Percentiles rank a stretch among this genome's conserved stretches.
Evolutionary conservation across 805 yeast genomes (phyloP).

Genomic region (Cyberlindnera mrakii): DNA sequence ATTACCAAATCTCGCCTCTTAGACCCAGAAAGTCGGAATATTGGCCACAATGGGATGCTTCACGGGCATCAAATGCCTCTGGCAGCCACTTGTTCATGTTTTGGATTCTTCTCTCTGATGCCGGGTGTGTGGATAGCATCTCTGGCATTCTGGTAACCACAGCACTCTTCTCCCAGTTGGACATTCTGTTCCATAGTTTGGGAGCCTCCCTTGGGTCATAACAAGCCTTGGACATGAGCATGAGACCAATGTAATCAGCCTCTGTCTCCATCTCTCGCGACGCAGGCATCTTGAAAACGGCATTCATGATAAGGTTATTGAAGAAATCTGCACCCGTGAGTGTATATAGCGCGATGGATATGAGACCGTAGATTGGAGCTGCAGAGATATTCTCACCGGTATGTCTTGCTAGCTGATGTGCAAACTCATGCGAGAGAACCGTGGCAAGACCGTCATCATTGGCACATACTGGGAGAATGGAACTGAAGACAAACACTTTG

Average conservation of each 20-base stretch:
- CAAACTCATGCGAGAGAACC: constrained; percentile 86
- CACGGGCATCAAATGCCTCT: constrained; percentile 27
- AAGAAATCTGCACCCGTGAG: constrained; percentile 54
- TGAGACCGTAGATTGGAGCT: constrained; percentile 60
- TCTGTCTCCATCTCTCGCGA: constrained; percentile 93
- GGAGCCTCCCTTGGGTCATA: constrained; percentile 73
- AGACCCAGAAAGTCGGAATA: constrained; percentile 10
- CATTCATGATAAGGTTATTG: constrained; percentile 45
- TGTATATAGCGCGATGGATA: constrained; percentile 49
- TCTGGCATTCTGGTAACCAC: constrained; percentile 38
- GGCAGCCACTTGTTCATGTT: constrained; percentile 69
- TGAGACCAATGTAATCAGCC: constrained; percentile 91
- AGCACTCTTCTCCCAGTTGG: constrained; percentile 36
- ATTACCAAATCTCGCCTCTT: constrained; percentile 3
- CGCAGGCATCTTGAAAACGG: constrained; percentile 71
- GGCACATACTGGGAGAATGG: constrained; percentile 69
- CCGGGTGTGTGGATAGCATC: constrained; percentile 85
- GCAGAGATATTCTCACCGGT: constrained; percentile 76
- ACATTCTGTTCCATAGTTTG: constrained; percentile 80
- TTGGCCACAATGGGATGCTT: constrained; percentile 9
- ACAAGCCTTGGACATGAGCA: constrained; percentile 89
- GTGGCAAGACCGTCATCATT: constrained; percentile 95
- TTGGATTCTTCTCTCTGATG: constrained; percentile 62
- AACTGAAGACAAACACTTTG: constrained; percentile 82
- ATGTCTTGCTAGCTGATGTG: constrained; percentile 92